These are phyloP conservation scores for Begonia fuchsioides DNA, from an alignment of 306 rosid species.

Conservation along the genomic window DNA sequence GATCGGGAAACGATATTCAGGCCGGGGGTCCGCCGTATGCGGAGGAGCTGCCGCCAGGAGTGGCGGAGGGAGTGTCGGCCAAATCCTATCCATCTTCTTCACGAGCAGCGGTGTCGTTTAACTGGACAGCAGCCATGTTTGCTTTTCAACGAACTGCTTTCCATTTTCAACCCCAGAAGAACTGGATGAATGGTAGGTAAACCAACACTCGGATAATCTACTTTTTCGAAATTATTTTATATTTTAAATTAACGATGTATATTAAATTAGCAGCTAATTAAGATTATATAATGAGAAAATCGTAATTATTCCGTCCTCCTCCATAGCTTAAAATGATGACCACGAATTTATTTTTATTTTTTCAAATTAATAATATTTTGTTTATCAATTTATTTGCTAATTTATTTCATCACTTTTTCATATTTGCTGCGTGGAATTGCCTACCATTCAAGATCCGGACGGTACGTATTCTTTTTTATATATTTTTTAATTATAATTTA, in stretches of 20 bases:
- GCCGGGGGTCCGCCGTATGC: neutral
- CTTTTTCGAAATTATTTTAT: neutral
- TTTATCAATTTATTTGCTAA: too few species aligned
- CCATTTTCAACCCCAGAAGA: constrained; percentile 58
- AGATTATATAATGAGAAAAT: too few species aligned
- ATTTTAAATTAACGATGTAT: neutral
- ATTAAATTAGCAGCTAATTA: neutral
- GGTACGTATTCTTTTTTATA: too few species aligned
- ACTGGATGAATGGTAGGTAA: constrained; percentile 84
- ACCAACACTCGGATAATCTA: neutral
- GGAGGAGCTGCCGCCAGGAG: constrained; percentile 31
- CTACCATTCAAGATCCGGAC: too few species aligned
- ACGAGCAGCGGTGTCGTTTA: constrained; percentile 13
- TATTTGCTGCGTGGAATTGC: too few species aligned
- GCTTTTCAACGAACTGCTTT: constrained; percentile 78
- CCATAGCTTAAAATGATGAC: too few species aligned
- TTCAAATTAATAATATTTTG: too few species aligned
- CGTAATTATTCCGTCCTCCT: too few species aligned
- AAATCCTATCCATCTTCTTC: constrained; percentile 36
- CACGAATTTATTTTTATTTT: too few species aligned
- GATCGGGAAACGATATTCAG: neutral
- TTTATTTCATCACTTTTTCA: too few species aligned
- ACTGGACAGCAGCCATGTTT: constrained; percentile 79
- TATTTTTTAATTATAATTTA: too few species aligned
- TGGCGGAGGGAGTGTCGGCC: constrained; percentile 56